Percentiles rank a stretch among this genome's conserved stretches.
These are phyloP conservation scores for Lenzites betulinus DNA, from an alignment of 768 basidiomycete genomes.

Conservation along the genomic window DNA sequence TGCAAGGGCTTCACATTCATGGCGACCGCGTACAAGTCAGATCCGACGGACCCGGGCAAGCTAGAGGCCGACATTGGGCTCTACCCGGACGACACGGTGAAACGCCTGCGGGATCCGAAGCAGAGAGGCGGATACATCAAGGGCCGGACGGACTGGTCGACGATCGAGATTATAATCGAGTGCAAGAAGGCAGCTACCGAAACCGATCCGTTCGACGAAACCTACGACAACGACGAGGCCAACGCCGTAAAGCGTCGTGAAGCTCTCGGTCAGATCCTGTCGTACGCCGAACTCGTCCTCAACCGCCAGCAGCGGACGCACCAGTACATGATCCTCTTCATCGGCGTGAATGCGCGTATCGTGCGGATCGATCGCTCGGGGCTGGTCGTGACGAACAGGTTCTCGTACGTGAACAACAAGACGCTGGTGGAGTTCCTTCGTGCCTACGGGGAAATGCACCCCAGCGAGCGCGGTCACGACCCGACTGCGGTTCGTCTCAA, in stretches of 20 bases:
- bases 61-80: neutral
- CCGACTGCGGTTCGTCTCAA: neutral
- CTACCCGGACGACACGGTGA: neutral
- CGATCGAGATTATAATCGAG: constrained; percentile 7
- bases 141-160: neutral
- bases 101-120: too few species aligned
- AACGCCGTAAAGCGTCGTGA: neutral
- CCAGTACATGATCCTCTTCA: constrained; percentile 6
- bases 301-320: neutral
- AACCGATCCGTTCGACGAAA: constrained; percentile 9
- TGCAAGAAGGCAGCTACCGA: neutral
- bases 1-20: neutral
- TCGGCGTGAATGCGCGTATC: constrained; percentile 1
- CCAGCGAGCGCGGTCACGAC: constrained; percentile 2
- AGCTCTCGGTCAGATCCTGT: constrained; percentile 2
- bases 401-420: neutral
- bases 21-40: neutral
- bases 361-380: constrained; percentile 1
- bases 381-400: constrained; percentile 1
- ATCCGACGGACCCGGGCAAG: neutral
- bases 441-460: neutral
- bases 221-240: neutral
- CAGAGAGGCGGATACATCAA: too few species aligned
- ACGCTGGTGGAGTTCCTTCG: constrained; percentile 6
- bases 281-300: constrained; percentile 1